phyloP scores from a whole-genome alignment of 139 green algal genomes.

The Ostreobium quekettii region DNA sequence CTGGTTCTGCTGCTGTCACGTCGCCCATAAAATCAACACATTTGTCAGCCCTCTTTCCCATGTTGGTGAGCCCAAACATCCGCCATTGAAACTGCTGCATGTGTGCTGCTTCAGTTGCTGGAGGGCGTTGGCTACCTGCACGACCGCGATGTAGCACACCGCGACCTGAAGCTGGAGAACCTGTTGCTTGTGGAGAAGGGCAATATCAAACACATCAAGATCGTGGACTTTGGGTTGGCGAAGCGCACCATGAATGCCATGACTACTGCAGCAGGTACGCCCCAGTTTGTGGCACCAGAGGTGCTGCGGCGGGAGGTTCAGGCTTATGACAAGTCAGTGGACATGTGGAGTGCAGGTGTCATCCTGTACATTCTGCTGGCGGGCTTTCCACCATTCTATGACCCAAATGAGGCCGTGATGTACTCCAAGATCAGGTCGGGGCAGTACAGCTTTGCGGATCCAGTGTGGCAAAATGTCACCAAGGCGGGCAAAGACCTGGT shows the following conservation, averaged over 20 bases:
- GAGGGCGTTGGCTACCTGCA: conserved; percentile 77
- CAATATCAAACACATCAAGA: too few relatives aligned
- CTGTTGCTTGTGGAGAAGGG: conserved; percentile 33
- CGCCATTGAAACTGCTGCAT: too few relatives aligned
- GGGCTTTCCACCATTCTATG: conserved; percentile 71
- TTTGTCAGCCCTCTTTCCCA: too few relatives aligned
- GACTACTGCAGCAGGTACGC: conserved; percentile 75
- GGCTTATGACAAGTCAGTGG: conserved; percentile 17
- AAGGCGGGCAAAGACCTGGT: background rate
- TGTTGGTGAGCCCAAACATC: too few relatives aligned
- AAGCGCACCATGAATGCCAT: conserved; percentile 31
- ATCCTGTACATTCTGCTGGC: conserved; percentile 61
- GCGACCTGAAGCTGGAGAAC: conserved; percentile 80
- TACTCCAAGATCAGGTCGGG: conserved; percentile 32
- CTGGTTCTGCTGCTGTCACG: too few relatives aligned
- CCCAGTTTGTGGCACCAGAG: background rate
- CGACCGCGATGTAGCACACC: conserved; percentile 63
- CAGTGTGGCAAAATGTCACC: conserved; percentile 27
- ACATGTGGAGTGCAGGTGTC: conserved; percentile 48
- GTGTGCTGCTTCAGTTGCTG: conserved; percentile 65
- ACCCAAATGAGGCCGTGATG: conserved; percentile 43
- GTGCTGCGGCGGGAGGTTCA: background rate
- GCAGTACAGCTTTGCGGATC: conserved; percentile 20
- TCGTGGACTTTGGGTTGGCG: conserved; percentile 18
- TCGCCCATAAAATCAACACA: too few relatives aligned